Base-by-base conservation (phyloP, 345 rosid species). In the Eucalyptus marginata region DNA sequence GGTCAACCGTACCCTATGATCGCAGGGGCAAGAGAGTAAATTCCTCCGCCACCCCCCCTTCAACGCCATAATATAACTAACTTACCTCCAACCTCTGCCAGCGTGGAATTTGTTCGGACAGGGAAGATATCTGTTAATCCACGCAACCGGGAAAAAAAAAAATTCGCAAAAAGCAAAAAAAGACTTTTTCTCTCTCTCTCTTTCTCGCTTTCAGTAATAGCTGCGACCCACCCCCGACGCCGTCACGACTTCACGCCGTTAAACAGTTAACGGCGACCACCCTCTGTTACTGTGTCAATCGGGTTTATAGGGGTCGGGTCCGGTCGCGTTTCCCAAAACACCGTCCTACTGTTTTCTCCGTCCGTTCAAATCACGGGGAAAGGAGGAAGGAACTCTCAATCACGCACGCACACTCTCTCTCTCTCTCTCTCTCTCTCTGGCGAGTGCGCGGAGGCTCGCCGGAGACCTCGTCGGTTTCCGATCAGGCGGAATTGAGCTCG, bases 391-490 rank as follows among this genome's bases (percentile, higher is more conserved):
- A 71, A 25, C 1, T 6, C 17, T 8, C 50, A 24, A 64, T 20
- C 27, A 16, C 44, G 24, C 80, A 16, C 80, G 36, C 24, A 4
- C 56, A 3, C 68, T 59, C 68, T 59, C 66, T 56, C 6, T 46
- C 86, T 56, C 66, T 51, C 79, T 52, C 87, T 83, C 40, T 87
- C 87, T 89, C 64, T 87, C 92, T 91, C 89, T 88, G 91, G 92
- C 93, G 92, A 90, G 92, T 51, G 13, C 89, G 83, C 89, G 83
- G 86, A 89, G 87, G 87, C 93, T 91, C 92, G 94, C 95, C 93
- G 93, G 94, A 88, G 93, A 83, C 64, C 88, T 89, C 91, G 88
- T 50, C 10, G 90, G 59, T 10, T 89, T 90, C 93, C 90, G 89
- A 86, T 58, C 85, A 52, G 43, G 40, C 25, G 47, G 66, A 47